Evolutionary conservation across 495 filamentous ascomycete genomes (phyloP).

Genomic region (Neurospora sp.): DNA sequence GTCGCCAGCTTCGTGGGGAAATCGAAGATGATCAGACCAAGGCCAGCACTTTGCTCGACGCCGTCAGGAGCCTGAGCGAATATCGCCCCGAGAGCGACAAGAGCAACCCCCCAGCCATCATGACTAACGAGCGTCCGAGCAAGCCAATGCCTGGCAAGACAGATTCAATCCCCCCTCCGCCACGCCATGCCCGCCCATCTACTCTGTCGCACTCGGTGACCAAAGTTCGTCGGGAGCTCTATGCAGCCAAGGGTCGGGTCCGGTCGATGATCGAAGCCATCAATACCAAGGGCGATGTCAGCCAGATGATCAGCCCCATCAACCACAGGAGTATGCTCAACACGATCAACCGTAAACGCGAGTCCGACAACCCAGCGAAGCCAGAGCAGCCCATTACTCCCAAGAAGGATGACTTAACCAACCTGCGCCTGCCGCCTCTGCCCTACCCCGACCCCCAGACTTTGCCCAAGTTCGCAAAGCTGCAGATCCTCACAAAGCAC

Average conservation of each 20-base stretch:
- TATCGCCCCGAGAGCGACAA: too few species aligned
- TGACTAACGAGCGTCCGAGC: too few species aligned
- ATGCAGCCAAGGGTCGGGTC: background rate
- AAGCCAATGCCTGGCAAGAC: too few species aligned
- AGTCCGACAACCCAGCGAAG: accelerated
- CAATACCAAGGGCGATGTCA: background rate
- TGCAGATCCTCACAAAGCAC: background rate
- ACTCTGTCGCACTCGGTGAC: background rate
- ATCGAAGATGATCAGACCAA: too few species aligned
- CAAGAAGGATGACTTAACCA: background rate
- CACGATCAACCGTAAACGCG: background rate
- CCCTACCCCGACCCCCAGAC: background rate
- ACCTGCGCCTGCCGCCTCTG: too few species aligned
- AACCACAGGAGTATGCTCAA: background rate
- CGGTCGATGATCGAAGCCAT: background rate
- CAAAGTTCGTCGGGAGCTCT: background rate
- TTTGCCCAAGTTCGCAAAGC: background rate
- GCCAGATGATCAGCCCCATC: background rate
- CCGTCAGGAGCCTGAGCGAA: too few species aligned
- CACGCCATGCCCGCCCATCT: too few species aligned
- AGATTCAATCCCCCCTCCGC: too few species aligned
- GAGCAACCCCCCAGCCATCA: too few species aligned
- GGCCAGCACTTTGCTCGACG: too few species aligned
- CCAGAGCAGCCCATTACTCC: background rate
- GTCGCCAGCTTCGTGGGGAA: too few species aligned